Base-by-base conservation (phyloP, 2,329 filamentous ascomycete genomes). In the Trichoderma sp. region DNA sequence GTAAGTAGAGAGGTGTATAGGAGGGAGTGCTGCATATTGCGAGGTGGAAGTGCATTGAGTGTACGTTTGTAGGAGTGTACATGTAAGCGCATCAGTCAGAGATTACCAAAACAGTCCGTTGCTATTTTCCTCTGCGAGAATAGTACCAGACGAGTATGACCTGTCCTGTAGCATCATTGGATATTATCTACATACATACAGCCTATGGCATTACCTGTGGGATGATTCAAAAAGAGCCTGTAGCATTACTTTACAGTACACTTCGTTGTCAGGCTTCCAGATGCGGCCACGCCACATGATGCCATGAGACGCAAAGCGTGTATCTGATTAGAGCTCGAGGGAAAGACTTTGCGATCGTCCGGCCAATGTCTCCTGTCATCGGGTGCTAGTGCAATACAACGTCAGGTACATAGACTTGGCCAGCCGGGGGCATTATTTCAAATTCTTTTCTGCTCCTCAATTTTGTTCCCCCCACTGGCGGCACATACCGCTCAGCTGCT, bases 311-410 rank as follows among this genome's bases (percentile, higher is more conserved):
- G 27, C 11, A 16, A n/a, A 29, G 16, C 59, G 27, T 62, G 59
- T 67, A n/a, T 45, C 69, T 53, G 69, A 73, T 73, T 38, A 56
- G 59, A 53, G 24, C 45, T 65, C 69, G 18, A 24, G 29, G 69
- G 69, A 33, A 73, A 56, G 41, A 73, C 69, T 73, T 73, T 73
- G 69, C 69, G 69, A 73, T 73, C 69, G 41, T 35, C 69, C 29
- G 18, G 29, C 21, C 41, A 9, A 8, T 6, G 14, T 56, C 33
- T n/a, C 29, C 66, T 18, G 33, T 59, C 50, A 41, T 56, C 21
- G 35, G 33, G n/a, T 67, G 41, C 45, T 53, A 33, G 65, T 68
- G 45, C 65, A 59, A 33, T 50, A 14, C 64, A 60, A 60, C 67
- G 4, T 56, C 50, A 56, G 50, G 50, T 56, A 56, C 50, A 35